Base-by-base conservation (phyloP, 352 stramenopile species). In the Phytophthora citrophthora region DNA sequence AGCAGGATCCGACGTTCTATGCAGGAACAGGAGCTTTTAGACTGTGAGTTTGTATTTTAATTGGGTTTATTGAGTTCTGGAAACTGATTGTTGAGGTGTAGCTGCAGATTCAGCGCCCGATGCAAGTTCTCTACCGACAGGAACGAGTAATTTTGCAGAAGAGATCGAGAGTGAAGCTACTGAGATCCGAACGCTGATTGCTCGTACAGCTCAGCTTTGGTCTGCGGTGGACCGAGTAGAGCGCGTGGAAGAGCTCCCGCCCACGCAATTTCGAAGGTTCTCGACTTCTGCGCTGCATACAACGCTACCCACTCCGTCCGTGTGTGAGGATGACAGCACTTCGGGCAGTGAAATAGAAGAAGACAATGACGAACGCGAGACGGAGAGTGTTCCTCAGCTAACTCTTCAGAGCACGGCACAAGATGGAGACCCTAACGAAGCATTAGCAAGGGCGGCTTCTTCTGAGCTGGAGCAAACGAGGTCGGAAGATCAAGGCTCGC, bases 101-200 rank as follows among this genome's bases (percentile, higher is more conserved):
- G 29, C 29, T 34, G 29, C 29, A 34, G 29, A 3, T 13, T 11
- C 29, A 34, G 29, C 8, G 29, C 29, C 29, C 29, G 12, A 34
- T 4, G 12, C 29, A 34, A 34, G 9, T 13, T 34, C 32, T 4
- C 45, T 23, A 24, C 6, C 39, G 32, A 18, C 29, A 2, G 57
- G n/a, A 26, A 45, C 31, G 3, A 43, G 46, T 6, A 48, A 65
- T 27, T 74, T 72, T 57, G 64, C 65, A 0, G 60, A 63, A 32
- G 70, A 77, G 38, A 72, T 69, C 11, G 65, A 77, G 47, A 75
- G 60, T 50, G 68, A 77, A 56, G 64, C 56, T 6, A 58, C 56
- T 12, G 72, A 80, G 38, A 77, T 75, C 43, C 34, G 72, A 29
- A 67, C 57, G 24, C 41, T 80, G 20, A 80, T 76, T 41, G 68